Conservation (phyloP, 2,329 filamentous ascomycete species). For the Acrocalymma vagum region DNA sequence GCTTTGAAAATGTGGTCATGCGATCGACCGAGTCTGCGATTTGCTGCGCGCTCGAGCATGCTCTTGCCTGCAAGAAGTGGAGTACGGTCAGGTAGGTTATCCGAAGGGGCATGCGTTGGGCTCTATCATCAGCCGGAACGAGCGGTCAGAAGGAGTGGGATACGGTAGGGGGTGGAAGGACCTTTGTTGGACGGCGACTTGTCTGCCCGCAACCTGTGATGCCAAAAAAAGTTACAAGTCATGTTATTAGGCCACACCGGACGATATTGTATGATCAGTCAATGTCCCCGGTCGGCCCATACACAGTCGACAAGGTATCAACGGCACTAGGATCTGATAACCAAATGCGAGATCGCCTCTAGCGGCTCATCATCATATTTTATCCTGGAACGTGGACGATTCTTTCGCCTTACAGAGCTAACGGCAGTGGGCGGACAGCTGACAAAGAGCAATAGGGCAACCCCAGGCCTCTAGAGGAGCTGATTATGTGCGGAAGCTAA, state of each 20-base stretch:
- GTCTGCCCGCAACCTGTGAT: no score
- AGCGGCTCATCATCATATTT: conserved; percentile 36
- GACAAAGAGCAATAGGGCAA: conserved; percentile 20
- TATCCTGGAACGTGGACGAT: conserved; percentile 15
- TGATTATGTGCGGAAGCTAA: conserved; percentile 49
- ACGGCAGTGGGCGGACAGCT: conserved; percentile 1
- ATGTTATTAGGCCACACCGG: no score
- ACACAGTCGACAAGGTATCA: conserved; percentile 3
- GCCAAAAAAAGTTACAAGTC: no score
- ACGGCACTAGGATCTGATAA: conserved; percentile 28
- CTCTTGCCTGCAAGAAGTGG: conserved; percentile 4
- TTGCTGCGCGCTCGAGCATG: conserved; percentile 1
- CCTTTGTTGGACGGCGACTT: no score
- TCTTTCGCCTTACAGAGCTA: conserved; percentile 8
- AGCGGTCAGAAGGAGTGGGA: neutral
- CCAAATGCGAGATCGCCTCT: conserved; percentile 34
- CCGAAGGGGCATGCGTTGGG: conserved; percentile 12
- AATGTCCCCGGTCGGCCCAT: conserved; percentile 1
- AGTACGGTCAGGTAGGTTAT: conserved; percentile 6
- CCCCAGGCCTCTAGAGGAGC: neutral
- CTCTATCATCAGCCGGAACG: conserved; percentile 1
- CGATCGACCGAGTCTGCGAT: conserved; percentile 6
- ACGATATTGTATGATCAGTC: no score
- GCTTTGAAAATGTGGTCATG: conserved; percentile 15
- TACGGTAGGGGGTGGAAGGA: no score